Percentiles rank a stretch among this genome's conserved stretches.
phyloP scores from a whole-genome alignment of 352 stramenopile species.

The Phytopythium kandeliae region DNA sequence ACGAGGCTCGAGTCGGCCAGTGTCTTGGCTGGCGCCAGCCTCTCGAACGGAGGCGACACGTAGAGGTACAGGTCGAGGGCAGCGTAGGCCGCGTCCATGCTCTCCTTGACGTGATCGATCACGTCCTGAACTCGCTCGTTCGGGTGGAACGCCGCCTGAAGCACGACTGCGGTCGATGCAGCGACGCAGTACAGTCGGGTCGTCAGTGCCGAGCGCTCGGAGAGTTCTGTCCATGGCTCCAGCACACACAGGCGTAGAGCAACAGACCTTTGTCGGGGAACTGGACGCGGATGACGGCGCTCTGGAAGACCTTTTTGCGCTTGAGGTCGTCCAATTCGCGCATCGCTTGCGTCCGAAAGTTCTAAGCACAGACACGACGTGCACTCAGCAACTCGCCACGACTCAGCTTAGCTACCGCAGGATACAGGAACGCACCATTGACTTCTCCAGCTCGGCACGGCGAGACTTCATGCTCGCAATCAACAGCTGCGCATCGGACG shows the following conservation, averaged over 20 bases:
- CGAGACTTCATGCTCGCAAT: slow-evolving; percentile 73
- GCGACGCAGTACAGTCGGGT: not conserved
- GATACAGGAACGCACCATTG: slow-evolving; percentile 36
- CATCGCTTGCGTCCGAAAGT: slow-evolving; percentile 84
- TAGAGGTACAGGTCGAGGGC: slow-evolving; percentile 64
- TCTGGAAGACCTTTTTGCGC: slow-evolving; percentile 77
- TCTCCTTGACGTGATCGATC: slow-evolving; percentile 53
- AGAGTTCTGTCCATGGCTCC: too few species aligned
- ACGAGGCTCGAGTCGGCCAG: slow-evolving; percentile 68
- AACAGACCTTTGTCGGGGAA: slow-evolving; percentile 73
- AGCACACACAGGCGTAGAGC: too few species aligned
- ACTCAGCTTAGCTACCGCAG: slow-evolving; percentile 3
- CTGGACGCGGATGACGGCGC: slow-evolving; percentile 69
- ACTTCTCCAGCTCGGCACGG: slow-evolving; percentile 70
- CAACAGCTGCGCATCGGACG: slow-evolving; percentile 57
- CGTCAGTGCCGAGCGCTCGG: not conserved
- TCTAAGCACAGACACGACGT: slow-evolving; percentile 22
- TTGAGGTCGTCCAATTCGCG: slow-evolving; percentile 84
- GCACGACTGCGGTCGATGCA: slow-evolving; percentile 26
- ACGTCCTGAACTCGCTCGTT: slow-evolving; percentile 75
- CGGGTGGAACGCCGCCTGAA: slow-evolving; percentile 83
- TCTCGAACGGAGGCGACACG: slow-evolving; percentile 69
- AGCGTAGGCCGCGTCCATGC: slow-evolving; percentile 21
- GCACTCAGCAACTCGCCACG: not conserved
- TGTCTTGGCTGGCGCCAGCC: slow-evolving; percentile 46